Evolutionary conservation across 345 rosid species (phyloP), one percentile per base, ranked within the genome.

Genomic region (Pugionium cornutum): DNA sequence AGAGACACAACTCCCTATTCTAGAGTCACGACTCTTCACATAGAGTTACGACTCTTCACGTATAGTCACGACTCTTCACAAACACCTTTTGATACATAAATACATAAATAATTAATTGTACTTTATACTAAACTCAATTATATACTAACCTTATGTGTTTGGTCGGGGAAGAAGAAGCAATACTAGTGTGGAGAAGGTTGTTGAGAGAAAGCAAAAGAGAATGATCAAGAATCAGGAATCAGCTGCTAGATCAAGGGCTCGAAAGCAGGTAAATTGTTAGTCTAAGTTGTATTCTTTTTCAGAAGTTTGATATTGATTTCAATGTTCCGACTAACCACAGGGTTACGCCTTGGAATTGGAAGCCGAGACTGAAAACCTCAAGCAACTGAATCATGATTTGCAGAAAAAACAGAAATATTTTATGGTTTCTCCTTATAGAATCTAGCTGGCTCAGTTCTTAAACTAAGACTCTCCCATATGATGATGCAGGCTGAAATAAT

Each of bases 221-320:
- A 94, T 94, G 99, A 90, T 94, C 70, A 94, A 90, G 83, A 94
- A 90, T 62, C 84, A 97, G 46, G 99, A 94, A 75, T 90, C 99
- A 3, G 97, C 99, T 72, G 97, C 99, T 43, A 84, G 97, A 62
- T 94, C 99, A 44, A 83, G 99, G 29, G 99, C 99, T 64, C 89
- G 99, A 27, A 94, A 94, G 78, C 99, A 94, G 97, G 99, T 90
- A 58, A 78, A 57, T 33, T 62, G 34, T 65, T 45, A 18, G 36
- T 28, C 4, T 32, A 7, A 56, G 26, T 34, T 59, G 56, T 53
- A 5, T 61, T 7, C 36, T 54, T 47, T 47, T 61, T 11, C 18
- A 49, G 40, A 48, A 6, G 2, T 9, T 62, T 47, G 41, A 33
- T 61, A 37, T 72, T 68, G 29, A 57, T 62, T 42, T 42, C 4